Base-by-base conservation (phyloP, 75 land plant species). In the Picea sitchensis region DNA sequence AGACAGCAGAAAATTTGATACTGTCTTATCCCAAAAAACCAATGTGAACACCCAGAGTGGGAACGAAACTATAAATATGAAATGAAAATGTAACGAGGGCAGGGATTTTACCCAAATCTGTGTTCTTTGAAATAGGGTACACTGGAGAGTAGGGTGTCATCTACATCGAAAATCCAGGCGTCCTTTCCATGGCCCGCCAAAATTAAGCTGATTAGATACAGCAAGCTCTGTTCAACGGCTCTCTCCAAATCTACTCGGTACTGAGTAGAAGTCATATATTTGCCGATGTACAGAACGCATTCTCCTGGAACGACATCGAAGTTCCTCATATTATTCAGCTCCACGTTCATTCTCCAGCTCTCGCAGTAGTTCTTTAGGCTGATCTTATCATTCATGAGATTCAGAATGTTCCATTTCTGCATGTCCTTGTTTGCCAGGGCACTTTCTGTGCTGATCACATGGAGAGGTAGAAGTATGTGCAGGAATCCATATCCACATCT, bases 321-420 rank as follows among this genome's bases (percentile, higher is more conserved):
- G 4, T 60, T 89, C 77, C 90, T 76, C 14, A 91, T 81, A 71
- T 94, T 94, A 85, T 94, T 82, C 30, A 92, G 59, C 85, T 94
- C 94, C n/a, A 86, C 91, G 72, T 92, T 92, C 59, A 92, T 83
- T 71, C 88, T 78, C 85, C 92, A 94, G 73, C 91, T 90, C 79
- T 86, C 84, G 76, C 90, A 91, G 65, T 82, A 89, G 61, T 79
- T 83, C 59, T 82, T 82, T 73, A 88, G 58, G 60, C 75, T 78
- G 58, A 44, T 58, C 11, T 54, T 64, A 17, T 1, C 0, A 34
- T 1, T 17, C 51, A 20, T 41, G 18, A 21, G 9, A 20, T 44
- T 69, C 21, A 69, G 54, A 2, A 69, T 20, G 47, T 20, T 41
- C 73, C 73, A 69, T 69, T 63, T 63, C 18, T 63, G 14, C 65